phyloP scores from a whole-genome alignment of 2,329 filamentous ascomycete genomes.

The Pleurostoma richardsiae region DNA sequence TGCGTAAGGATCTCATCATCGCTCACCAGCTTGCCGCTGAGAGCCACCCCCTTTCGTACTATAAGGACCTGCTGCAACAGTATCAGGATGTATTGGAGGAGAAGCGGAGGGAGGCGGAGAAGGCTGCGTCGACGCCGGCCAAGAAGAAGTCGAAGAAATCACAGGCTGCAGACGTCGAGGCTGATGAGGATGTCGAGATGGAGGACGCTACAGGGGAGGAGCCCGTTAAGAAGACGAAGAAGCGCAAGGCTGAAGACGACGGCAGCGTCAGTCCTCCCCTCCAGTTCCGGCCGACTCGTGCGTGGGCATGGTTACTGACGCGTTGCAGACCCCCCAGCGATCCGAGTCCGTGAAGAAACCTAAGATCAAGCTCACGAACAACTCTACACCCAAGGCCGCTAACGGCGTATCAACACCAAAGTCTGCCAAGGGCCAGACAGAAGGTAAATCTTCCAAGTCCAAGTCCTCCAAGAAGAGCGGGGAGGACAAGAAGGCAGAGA shows the following conservation, averaged over 20 bases:
- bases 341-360: conserved; percentile 62
- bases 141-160: conserved; percentile 41
- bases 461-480: conserved; percentile 49
- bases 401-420: conserved; percentile 57
- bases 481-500: conserved; percentile 48
- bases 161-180: conserved; percentile 18
- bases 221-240: conserved; percentile 56
- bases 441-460: conserved; percentile 35
- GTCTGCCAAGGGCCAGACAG: conserved; percentile 47
- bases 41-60: conserved; percentile 71
- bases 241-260: conserved; percentile 84
- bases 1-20: conserved; percentile 70
- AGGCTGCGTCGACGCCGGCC: conserved; percentile 30
- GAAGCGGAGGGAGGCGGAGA: conserved; percentile 14
- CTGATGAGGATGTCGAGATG: conserved; percentile 19
- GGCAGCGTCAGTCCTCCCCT: conserved; percentile 51
- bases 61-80: conserved; percentile 73
- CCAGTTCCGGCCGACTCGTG: not conserved
- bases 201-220: conserved; percentile 48
- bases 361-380: conserved; percentile 60
- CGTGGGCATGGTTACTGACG: not conserved
- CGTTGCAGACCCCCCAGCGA: conserved; percentile 47
- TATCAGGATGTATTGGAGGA: conserved; percentile 47
- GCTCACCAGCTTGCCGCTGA: conserved; percentile 80
- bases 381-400: conserved; percentile 63